A percentile compares a stretch with the other conserved stretches of the same genome.
phyloP scores from a whole-genome alignment of 1,284 basidiomycete species.

The Schizopora paradoxa region DNA sequence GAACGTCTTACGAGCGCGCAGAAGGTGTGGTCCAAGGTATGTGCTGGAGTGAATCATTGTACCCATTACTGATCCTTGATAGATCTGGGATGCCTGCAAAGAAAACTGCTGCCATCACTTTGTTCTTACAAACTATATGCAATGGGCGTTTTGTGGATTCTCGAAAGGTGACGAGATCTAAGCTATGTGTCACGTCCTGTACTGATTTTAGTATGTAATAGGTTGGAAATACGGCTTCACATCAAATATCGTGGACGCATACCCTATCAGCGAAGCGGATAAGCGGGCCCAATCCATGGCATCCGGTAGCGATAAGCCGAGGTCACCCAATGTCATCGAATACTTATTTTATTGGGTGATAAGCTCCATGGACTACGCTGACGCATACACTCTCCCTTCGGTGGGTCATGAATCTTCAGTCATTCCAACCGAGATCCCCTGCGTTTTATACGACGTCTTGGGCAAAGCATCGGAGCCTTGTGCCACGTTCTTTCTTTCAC shows the following conservation, averaged over 20 bases:
- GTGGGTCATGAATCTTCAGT: constrained; percentile 26
- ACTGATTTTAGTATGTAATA: constrained; percentile 1
- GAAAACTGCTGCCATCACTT: constrained; percentile 53
- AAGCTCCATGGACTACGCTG: constrained; percentile 22
- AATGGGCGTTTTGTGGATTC: constrained; percentile 70
- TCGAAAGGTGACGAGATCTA: constrained; percentile 42
- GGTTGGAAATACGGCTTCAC: constrained; percentile 16
- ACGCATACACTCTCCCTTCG: constrained; percentile 21
- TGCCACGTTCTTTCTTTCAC: constrained; percentile 30
- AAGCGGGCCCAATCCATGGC: neutral
- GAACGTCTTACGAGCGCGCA: constrained; percentile 33
- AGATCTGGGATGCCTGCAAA: constrained; percentile 66
- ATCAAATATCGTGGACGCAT: constrained; percentile 2
- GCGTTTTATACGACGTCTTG: constrained; percentile 39
- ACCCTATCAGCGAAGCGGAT: neutral
- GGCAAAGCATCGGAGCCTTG: constrained; percentile 26
- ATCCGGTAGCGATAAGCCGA: constrained; percentile 18
- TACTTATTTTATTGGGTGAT: constrained; percentile 28
- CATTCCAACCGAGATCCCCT: constrained; percentile 29
- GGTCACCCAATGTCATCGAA: constrained; percentile 26
- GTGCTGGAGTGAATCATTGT: constrained; percentile 4
- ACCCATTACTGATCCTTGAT: constrained; percentile 2
- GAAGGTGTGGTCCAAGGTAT: constrained; percentile 63
- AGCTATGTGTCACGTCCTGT: constrained; percentile 10
- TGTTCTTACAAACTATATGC: constrained; percentile 59